These are phyloP conservation scores for Entomophthora muscae DNA, from an alignment of 371 early-diverging fungal genomes.

Conservation along the genomic window DNA sequence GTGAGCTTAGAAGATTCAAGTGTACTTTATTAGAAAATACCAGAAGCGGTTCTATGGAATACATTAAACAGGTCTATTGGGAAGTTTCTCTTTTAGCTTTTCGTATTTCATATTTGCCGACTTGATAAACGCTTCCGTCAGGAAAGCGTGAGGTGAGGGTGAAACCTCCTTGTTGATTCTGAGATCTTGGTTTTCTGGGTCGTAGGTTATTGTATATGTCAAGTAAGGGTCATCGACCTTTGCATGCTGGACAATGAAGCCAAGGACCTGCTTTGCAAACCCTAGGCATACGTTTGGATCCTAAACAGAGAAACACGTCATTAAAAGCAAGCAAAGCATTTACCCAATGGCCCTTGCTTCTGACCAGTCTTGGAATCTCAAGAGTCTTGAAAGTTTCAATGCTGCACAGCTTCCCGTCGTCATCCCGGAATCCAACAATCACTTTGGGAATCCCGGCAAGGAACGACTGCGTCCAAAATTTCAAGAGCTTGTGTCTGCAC, in stretches of 20 bases:
- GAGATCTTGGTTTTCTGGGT: neutral
- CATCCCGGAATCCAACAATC: constrained; percentile 72
- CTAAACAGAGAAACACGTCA: neutral
- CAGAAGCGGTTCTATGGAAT: no score
- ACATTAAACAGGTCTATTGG: no score
- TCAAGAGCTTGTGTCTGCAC: constrained; percentile 55
- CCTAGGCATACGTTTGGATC: constrained; percentile 1
- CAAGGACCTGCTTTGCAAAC: constrained; percentile 13
- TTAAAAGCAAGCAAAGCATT: constrained; percentile 4
- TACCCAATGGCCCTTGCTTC: constrained; percentile 43
- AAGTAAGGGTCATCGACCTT: neutral
- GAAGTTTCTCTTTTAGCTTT: no score
- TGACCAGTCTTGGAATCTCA: constrained; percentile 64
- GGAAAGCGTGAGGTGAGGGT: neutral
- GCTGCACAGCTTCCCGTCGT: constrained; percentile 32
- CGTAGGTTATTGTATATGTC: neutral
- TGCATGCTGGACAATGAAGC: neutral
- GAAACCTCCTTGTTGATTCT: neutral
- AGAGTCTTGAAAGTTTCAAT: constrained; percentile 47
- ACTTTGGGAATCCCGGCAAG: constrained; percentile 68
- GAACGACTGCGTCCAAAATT: constrained; percentile 86
- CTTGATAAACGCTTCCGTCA: neutral
- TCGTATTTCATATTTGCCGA: neutral
- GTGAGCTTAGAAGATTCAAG: no score
- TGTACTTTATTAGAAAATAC: no score